phyloP scores from a whole-genome alignment of 139 green algal genomes.

The Pleodorina starrii region DNA sequence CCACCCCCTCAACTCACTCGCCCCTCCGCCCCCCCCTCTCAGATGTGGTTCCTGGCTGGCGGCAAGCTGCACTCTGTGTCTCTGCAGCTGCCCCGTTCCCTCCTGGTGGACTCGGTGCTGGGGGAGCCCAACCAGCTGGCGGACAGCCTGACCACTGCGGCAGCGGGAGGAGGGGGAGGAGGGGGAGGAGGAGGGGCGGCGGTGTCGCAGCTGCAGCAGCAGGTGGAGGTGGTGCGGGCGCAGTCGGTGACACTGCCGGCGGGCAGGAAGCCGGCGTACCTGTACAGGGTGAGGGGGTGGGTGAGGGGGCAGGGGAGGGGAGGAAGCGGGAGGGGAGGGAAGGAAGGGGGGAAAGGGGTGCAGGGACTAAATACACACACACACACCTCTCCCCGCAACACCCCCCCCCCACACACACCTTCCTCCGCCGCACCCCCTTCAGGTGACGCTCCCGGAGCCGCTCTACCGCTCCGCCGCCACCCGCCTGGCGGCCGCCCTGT shows the following conservation, averaged over 20 bases:
- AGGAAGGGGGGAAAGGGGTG: neutral
- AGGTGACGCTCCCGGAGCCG: slow-evolving; percentile 79
- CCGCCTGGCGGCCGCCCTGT: slow-evolving; percentile 69
- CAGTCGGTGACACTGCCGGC: slow-evolving; percentile 63
- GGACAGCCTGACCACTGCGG: slow-evolving; percentile 29
- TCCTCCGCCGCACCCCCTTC: slow-evolving; percentile 6
- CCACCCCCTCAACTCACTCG: no score
- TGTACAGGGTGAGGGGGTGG: slow-evolving; percentile 70
- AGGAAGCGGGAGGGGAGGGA: neutral
- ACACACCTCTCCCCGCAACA: neutral
- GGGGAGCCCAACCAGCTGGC: neutral
- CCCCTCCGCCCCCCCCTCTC: neutral
- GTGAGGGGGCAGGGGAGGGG: neutral
- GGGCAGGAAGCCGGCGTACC: slow-evolving; percentile 59
- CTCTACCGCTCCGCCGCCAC: slow-evolving; percentile 63
- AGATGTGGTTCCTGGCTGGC: slow-evolving; percentile 74
- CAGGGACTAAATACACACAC: neutral
- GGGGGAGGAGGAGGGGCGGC: neutral
- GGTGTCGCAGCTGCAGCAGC: slow-evolving; percentile 62
- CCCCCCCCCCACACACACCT: neutral
- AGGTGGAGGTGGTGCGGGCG: slow-evolving; percentile 37
- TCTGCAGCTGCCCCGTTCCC: slow-evolving; percentile 73
- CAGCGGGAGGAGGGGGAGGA: neutral
- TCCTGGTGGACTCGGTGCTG: slow-evolving; percentile 75
- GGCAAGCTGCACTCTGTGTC: slow-evolving; percentile 73